phyloP scores from a whole-genome alignment of 257 asterid genomes.

The Mitragyna speciosa region DNA sequence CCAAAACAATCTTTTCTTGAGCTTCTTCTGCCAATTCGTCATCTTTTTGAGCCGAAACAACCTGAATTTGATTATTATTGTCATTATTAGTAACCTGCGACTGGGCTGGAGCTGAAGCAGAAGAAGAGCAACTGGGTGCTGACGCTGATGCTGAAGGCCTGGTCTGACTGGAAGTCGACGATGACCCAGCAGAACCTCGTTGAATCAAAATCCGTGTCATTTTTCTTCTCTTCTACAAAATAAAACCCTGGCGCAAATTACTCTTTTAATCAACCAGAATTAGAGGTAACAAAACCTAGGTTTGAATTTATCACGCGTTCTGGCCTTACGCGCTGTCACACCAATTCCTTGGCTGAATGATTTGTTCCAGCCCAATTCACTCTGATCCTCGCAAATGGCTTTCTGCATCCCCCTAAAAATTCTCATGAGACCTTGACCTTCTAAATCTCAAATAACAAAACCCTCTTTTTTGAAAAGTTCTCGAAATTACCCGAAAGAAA shows the following conservation, averaged over 20 bases:
- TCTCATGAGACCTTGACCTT: constrained; percentile 95
- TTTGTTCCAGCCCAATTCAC: constrained; percentile 62
- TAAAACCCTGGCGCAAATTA: constrained; percentile 25
- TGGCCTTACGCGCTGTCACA: constrained; percentile 80
- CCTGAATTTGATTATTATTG: constrained; percentile 31
- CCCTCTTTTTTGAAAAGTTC: constrained; percentile 58
- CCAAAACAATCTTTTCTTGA: constrained; percentile 51
- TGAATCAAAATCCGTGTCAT: constrained; percentile 95
- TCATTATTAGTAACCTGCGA: constrained; percentile 41
- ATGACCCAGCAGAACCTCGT: constrained; percentile 75
- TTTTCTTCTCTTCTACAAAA: constrained; percentile 36
- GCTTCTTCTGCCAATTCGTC: constrained; percentile 51
- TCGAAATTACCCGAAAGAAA: constrained; percentile 54
- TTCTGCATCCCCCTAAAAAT: constrained; percentile 99
- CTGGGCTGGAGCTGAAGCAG: constrained; percentile 51
- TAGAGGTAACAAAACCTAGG: constrained; percentile 47
- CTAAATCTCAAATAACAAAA: constrained; percentile 57
- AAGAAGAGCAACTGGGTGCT: constrained; percentile 44
- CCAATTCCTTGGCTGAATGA: constrained; percentile 84
- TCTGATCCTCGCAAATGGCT: constrained; percentile 59
- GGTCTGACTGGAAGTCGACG: constrained; percentile 63
- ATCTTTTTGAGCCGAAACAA: constrained; percentile 49
- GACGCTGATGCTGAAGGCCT: constrained; percentile 52
- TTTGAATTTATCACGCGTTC: constrained; percentile 81
- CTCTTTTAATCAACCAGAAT: constrained; percentile 35